These are phyloP conservation scores for Eucalyptus regnans DNA, from an alignment of 345 rosid species.

Conservation along the genomic window DNA sequence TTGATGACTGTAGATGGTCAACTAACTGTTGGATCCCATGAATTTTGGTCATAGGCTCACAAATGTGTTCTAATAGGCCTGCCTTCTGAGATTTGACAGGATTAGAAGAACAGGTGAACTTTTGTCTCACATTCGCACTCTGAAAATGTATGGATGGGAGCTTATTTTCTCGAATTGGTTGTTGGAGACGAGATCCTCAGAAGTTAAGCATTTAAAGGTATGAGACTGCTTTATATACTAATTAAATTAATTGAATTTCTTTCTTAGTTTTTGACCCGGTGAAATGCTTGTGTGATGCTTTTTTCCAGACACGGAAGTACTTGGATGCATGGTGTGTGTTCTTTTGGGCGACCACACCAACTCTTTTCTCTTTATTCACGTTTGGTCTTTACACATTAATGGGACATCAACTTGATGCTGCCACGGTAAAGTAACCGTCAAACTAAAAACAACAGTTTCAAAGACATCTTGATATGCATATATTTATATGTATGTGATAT, in stretches of 20 bases:
- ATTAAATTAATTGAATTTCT: background rate
- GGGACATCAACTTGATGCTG: constrained; percentile 97
- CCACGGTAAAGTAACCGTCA: constrained; percentile 37
- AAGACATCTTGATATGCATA: background rate
- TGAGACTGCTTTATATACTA: background rate
- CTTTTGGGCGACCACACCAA: constrained; percentile 97
- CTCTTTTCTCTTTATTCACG: constrained; percentile 78
- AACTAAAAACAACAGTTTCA: background rate
- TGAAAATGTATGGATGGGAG: constrained; percentile 93
- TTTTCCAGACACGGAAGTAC: constrained; percentile 69
- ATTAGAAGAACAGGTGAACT: constrained; percentile 86
- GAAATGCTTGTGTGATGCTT: background rate
- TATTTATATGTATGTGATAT: background rate
- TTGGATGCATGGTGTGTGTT: constrained; percentile 98
- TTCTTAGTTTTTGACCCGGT: background rate
- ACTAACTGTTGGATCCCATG: background rate
- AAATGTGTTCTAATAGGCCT: background rate
- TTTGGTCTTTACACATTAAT: constrained; percentile 75
- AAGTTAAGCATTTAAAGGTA: constrained; percentile 86
- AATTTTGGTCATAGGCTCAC: background rate
- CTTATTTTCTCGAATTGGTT: constrained; percentile 66
- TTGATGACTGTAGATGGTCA: background rate
- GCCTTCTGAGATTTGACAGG: constrained; percentile 22
- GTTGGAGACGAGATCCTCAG: constrained; percentile 61
- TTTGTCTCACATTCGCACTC: constrained; percentile 66